Percentiles rank a stretch among this genome's conserved stretches.
These are phyloP conservation scores for Umbelopsis ramanniana DNA, from an alignment of 192 early-diverging fungal genomes.

Conservation along the genomic window DNA sequence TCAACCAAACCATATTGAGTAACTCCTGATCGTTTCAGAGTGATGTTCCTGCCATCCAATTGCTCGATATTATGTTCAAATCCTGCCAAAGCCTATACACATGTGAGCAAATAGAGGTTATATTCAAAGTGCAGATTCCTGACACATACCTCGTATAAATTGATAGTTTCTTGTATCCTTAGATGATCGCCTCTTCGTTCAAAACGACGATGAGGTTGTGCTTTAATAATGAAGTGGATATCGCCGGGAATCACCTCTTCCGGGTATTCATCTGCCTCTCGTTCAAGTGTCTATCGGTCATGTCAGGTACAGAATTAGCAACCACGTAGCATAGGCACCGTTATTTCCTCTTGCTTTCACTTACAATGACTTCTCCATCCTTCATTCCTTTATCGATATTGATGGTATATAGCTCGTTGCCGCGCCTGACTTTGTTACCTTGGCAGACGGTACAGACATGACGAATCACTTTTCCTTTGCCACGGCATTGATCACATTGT, in stretches of 20 bases:
- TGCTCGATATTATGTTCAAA: constrained; percentile 78
- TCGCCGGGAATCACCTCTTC: constrained; percentile 84
- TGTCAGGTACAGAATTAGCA: background rate
- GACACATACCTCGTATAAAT: constrained; percentile 59
- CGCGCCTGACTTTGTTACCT: constrained; percentile 86
- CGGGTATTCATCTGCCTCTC: constrained; percentile 90
- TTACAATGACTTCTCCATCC: constrained; percentile 67
- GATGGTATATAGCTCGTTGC: constrained; percentile 78
- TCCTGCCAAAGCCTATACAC: constrained; percentile 72
- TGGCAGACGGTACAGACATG: constrained; percentile 81
- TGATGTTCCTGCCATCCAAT: constrained; percentile 77
- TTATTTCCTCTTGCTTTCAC: background rate
- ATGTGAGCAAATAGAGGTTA: background rate
- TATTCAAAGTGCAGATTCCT: background rate
- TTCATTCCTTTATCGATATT: constrained; percentile 84
- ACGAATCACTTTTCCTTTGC: constrained; percentile 86
- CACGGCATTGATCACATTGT: constrained; percentile 88
- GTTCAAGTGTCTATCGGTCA: constrained; percentile 65
- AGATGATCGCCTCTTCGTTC: constrained; percentile 77
- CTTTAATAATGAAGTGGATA: constrained; percentile 76
- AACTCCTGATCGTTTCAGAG: constrained; percentile 51
- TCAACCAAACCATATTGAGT: constrained; percentile 81
- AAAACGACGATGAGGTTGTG: constrained; percentile 74
- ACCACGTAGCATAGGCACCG: background rate
- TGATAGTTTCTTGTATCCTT: constrained; percentile 77